Base-by-base conservation (phyloP, 371 early-diverging fungal species). In the Mortierella sp. region DNA sequence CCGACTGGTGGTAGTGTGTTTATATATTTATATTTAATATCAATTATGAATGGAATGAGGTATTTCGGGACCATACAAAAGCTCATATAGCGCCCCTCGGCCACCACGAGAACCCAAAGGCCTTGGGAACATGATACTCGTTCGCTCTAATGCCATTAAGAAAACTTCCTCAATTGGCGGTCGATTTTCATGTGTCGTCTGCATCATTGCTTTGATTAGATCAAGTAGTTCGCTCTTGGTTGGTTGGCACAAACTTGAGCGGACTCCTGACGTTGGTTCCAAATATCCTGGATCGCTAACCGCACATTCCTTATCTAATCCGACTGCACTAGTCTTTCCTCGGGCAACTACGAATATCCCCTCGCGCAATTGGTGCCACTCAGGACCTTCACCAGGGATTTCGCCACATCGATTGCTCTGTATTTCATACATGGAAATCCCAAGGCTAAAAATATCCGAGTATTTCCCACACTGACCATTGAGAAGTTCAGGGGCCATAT, bases 401-500 rank as follows among this genome's bases (percentile, higher is more conserved):
- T 62, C 47, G 10, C 45, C 62, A 24, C 62, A 62, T 45, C 47
- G 62, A 24, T 62, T 62, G 47, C 62, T 62, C 8, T n/a, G 24
- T 33, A 62, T 62, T 22, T 62, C 62, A 62, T 22, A 62, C 4
- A 62, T 13, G 10, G 41, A 32, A 2, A 62, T 45, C 4, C 62
- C 62, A 41, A 62, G 62, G 22, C 62, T 62, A 15, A 62, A 62
- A 7, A 62, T 62, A 41, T 62, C 62, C 13, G 62, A 62, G 22
- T 45, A 62, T 24, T 24, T 41, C 11, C 45, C 62, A 24, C 62
- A 62, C 4, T 24, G 43, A 24, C 28, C 28, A 24, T 62, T 45
- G 16, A 62, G 47, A 13, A 62, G 62, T 41, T 62, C 62, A 24
- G 43, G 40, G 10, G 62, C 62, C 62, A 62, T 45, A 43, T 62